Conservation (phyloP, 768 basidiomycete species). For the Royoungia palumana region DNA sequence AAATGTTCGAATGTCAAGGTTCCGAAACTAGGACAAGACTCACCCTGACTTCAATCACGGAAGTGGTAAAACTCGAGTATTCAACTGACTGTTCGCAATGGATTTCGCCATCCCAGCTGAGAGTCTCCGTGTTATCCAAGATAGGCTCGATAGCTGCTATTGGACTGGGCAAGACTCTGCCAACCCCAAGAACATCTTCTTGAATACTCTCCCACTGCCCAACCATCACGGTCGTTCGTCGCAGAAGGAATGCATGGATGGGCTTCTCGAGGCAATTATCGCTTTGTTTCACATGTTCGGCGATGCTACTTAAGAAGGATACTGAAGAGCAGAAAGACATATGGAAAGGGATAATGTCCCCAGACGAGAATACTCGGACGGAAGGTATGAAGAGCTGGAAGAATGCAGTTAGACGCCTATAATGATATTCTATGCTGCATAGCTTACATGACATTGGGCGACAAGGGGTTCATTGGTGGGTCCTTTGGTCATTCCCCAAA, state of each 20-base stretch:
- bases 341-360: constrained; percentile 63
- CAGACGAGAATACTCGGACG: constrained; percentile 53
- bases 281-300: constrained; percentile 1
- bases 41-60: constrained; percentile 50
- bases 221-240: constrained; percentile 46
- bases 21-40: constrained; percentile 5
- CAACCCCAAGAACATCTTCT: constrained; percentile 45
- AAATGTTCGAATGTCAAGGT: not conserved
- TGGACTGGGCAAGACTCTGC: constrained; percentile 37
- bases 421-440: not conserved
- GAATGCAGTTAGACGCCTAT: not conserved
- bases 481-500: constrained; percentile 25
- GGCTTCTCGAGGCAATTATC: constrained; percentile 18
- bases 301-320: constrained; percentile 32
- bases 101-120: constrained; percentile 65
- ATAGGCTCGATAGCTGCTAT: constrained; percentile 35
- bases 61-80: constrained; percentile 49
- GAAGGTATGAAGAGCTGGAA: constrained; percentile 60
- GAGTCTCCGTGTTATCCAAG: constrained; percentile 31
- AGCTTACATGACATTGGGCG: constrained; percentile 32
- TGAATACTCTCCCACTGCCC: constrained; percentile 9
- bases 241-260: constrained; percentile 53
- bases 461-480: constrained; percentile 8
- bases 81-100: constrained; percentile 36
- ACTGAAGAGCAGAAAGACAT: constrained; percentile 53